Conservation (phyloP, 306 rosid species). For the Prunus padus region DNA sequence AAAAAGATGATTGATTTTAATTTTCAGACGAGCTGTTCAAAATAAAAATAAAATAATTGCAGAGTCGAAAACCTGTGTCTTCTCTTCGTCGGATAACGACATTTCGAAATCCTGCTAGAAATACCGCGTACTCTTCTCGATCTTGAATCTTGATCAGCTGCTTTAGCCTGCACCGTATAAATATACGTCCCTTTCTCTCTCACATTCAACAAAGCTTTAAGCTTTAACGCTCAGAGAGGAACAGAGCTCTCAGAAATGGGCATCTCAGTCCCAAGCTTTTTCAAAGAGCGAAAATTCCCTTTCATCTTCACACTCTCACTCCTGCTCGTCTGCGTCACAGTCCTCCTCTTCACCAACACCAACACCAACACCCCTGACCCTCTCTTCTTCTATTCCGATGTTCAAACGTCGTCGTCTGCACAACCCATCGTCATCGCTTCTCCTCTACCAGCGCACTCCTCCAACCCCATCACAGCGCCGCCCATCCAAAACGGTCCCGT, state of each 20-base stretch:
- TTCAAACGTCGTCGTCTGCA: slow-evolving; percentile 15
- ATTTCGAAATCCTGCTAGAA: slow-evolving; percentile 11
- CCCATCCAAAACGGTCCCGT: background rate
- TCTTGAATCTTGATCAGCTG: background rate
- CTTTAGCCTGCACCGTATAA: background rate
- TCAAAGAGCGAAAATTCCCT: slow-evolving; percentile 56
- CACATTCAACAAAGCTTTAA: background rate
- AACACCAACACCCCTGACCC: slow-evolving; percentile 38
- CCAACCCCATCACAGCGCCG: background rate
- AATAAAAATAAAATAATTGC: background rate
- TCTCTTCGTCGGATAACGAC: background rate
- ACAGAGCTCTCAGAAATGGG: slow-evolving; percentile 40
- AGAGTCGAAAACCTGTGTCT: no score
- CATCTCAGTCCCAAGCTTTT: slow-evolving; percentile 30
- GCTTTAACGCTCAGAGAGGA: no score
- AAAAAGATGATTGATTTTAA: background rate
- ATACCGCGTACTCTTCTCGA: slow-evolving; percentile 13
- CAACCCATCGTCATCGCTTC: background rate
- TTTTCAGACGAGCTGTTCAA: background rate
- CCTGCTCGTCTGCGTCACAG: slow-evolving; percentile 40
- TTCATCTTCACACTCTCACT: slow-evolving; percentile 53
- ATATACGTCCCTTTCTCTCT: background rate
- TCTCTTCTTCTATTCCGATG: slow-evolving; percentile 36
- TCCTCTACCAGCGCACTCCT: background rate
- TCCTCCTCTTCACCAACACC: slow-evolving; percentile 58